phyloP scores from a whole-genome alignment of 148 eudicot genomes.

The Salicornia ramosissima region DNA sequence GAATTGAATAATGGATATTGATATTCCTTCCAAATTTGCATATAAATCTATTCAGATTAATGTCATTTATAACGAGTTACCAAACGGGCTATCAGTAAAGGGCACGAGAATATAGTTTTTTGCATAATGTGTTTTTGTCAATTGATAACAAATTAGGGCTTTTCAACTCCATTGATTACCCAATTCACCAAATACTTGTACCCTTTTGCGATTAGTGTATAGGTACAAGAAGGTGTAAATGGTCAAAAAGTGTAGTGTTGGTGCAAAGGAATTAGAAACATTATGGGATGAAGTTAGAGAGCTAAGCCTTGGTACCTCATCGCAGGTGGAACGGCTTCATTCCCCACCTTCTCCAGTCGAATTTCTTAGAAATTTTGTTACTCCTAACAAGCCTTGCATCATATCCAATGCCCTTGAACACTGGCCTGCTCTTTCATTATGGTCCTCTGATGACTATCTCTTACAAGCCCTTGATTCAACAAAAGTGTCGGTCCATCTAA shows the following conservation, averaged over 20 bases:
- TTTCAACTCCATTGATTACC: no score
- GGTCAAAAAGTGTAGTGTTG: conserved; percentile 18
- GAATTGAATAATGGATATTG: no score
- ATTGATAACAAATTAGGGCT: no score
- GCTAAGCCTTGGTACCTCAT: conserved; percentile 56
- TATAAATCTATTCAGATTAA: no score
- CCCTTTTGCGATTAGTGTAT: not conserved
- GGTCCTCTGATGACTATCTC: conserved; percentile 70
- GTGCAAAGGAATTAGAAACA: conserved; percentile 29
- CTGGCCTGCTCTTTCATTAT: conserved; percentile 76
- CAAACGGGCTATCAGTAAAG: no score
- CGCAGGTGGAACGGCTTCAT: conserved; percentile 47
- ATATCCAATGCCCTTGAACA: conserved; percentile 71
- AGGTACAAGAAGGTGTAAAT: conserved; percentile 6
- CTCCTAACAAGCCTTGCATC: conserved; percentile 82
- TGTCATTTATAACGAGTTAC: no score
- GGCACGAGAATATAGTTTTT: no score
- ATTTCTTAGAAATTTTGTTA: conserved; percentile 71
- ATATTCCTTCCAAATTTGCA: no score
- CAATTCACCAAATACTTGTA: no score
- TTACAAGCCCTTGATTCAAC: conserved; percentile 43
- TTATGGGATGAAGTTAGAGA: conserved; percentile 85
- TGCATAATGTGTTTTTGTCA: no score
- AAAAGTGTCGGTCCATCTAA: conserved; percentile 74
- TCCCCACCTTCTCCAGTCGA: conserved; percentile 75